Evolutionary conservation across 805 yeast species (phyloP).

Genomic region (Schwanniomyces polymorphus): DNA sequence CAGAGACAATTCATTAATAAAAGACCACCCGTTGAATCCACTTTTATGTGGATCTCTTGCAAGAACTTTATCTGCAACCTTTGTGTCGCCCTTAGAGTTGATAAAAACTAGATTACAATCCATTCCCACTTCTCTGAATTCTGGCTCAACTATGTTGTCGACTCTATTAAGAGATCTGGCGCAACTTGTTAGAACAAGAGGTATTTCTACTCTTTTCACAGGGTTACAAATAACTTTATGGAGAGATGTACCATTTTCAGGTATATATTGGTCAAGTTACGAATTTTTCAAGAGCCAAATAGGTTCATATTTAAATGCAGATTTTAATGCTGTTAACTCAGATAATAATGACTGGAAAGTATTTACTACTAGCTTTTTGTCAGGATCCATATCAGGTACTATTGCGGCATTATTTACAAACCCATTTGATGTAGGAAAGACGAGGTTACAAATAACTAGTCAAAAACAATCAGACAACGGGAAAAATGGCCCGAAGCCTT

Average conservation of each 20-base stretch:
- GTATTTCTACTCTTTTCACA: conserved; percentile 68
- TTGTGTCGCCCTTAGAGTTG: conserved; percentile 84
- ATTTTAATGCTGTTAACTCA: conserved; percentile 12
- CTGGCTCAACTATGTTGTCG: conserved; percentile 30
- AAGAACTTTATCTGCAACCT: conserved; percentile 77
- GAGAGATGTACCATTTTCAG: conserved; percentile 97
- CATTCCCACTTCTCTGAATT: conserved; percentile 54
- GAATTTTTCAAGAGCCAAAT: conserved; percentile 47
- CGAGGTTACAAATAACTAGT: conserved; percentile 73
- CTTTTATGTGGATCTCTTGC: conserved; percentile 84
- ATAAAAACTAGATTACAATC: conserved; percentile 88
- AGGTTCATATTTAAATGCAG: conserved; percentile 20
- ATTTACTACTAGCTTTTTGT: conserved; percentile 64
- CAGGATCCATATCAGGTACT: conserved; percentile 84
- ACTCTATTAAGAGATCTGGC: conserved; percentile 55
- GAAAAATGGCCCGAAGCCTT: conserved; percentile 25
- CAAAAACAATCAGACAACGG: conserved; percentile 12
- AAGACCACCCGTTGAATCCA: conserved; percentile 63
- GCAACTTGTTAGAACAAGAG: conserved; percentile 52
- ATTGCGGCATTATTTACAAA: conserved; percentile 86
- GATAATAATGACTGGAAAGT: conserved; percentile 38
- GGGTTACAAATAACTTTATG: conserved; percentile 88
- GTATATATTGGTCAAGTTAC: conserved; percentile 89
- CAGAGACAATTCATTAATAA: conserved; percentile 62
- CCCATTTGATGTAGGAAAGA: conserved; percentile 97